phyloP scores from a whole-genome alignment of 306 rosid species.

The Ochetophila trinervis region DNA sequence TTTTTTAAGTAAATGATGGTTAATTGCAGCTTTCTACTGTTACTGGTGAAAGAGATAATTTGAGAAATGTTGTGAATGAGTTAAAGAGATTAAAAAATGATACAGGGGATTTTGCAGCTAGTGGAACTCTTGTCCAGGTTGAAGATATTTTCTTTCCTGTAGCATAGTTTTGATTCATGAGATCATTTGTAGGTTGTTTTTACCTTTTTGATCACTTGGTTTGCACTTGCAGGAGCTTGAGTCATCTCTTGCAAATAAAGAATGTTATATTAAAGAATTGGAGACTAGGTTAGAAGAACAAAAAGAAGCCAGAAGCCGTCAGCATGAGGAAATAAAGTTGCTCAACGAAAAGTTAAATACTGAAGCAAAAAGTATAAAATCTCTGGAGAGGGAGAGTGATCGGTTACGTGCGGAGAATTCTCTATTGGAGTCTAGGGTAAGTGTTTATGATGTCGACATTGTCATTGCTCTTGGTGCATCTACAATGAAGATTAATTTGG shows the following conservation, averaged over 20 bases:
- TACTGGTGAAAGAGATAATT: slow-evolving; percentile 72
- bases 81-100: slow-evolving; percentile 39
- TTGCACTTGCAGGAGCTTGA: slow-evolving; percentile 66
- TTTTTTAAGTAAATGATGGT: slow-evolving; percentile 18
- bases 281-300: slow-evolving; percentile 54
- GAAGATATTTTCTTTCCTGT: slow-evolving; percentile 3
- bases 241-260: slow-evolving; percentile 62
- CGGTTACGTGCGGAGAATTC: slow-evolving; percentile 77
- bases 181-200: slow-evolving; percentile 21
- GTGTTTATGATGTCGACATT: slow-evolving; percentile 21
- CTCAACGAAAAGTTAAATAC: slow-evolving; percentile 63
- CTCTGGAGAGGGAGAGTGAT: slow-evolving; percentile 82
- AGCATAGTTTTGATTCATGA: slow-evolving; percentile 15
- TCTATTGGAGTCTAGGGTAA: slow-evolving; percentile 88
- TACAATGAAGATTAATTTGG: slow-evolving; percentile 9
- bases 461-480: neutral
- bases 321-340: slow-evolving; percentile 60
- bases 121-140: slow-evolving; percentile 57
- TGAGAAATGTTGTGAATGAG: slow-evolving; percentile 48
- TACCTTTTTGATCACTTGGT: slow-evolving; percentile 21
- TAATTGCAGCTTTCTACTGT: slow-evolving; percentile 68
- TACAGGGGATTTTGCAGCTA: slow-evolving; percentile 39
- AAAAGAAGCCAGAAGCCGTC: slow-evolving; percentile 51
- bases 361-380: slow-evolving; percentile 69
- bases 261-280: slow-evolving; percentile 59